Base-by-base conservation (phyloP, 139 green algal species). In the Chlamydomonas sp. region DNA sequence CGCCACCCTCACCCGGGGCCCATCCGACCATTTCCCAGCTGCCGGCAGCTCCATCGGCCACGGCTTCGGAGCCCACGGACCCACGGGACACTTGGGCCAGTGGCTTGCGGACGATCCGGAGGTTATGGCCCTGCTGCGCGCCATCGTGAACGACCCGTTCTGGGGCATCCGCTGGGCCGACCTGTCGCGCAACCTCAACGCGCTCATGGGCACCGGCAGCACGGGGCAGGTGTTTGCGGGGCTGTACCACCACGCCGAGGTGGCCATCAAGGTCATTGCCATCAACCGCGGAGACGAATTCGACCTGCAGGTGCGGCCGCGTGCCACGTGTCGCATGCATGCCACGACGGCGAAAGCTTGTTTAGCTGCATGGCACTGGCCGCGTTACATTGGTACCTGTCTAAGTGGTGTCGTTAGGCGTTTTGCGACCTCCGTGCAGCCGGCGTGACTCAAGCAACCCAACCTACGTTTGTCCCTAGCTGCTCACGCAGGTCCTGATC, bases 181-280 rank as follows among this genome's bases (percentile, higher is more conserved):
- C 14, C 73, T 96, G 64, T 80, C 90, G 85, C 61, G 31, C 0
- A 73, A 77, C 4, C 78, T 95, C 72, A 16, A 87, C 66, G 58
- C 75, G 3, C 90, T 93, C 71, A 84, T 96, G 73, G 93, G 91
- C 18, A 59, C 9, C 9, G 91, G 91, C 75, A 90, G 81, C 85
- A 93, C 87, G 72, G 90, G 89, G 59, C 86, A 92, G 78, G 90
- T 93, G 82, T 87, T 80, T 18, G 72, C 82, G 31, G 89, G 85
- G n/a, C 83, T 80, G 71, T 94, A 93, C 75, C 85, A 88, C 63
- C 89, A 93, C n/a, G 89, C 80, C 16, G 86, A 92, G 72, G 93
- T 96, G 63, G 93, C 93, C 4, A 92, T 96, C 84, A 96, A 96
- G 85, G 89, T 95, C n/a, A 87, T 80, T 15, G n/a, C 31, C 10